phyloP scores from a whole-genome alignment of 257 asterid species.

The Coffea eugenioides region DNA sequence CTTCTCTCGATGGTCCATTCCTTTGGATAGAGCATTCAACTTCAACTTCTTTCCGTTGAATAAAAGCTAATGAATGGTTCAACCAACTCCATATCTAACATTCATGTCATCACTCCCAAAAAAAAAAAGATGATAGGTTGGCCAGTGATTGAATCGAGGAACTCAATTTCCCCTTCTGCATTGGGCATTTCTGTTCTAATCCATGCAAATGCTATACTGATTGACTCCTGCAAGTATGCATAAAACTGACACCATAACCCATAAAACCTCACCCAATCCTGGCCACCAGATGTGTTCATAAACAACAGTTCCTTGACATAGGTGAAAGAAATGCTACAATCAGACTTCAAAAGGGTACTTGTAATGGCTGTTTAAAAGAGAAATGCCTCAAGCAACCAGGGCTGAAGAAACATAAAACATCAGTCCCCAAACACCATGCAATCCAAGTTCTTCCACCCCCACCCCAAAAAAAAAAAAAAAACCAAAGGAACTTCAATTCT shows the following conservation, averaged over 20 bases:
- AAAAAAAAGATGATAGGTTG: neutral
- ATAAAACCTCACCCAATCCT: neutral
- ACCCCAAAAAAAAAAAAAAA: no score
- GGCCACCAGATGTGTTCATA: neutral
- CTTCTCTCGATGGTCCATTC: neutral
- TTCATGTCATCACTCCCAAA: neutral
- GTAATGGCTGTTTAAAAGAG: neutral
- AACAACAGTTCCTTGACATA: neutral
- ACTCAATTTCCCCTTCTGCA: neutral
- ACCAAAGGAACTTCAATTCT: neutral
- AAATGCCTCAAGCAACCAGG: neutral
- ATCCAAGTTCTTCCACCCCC: neutral
- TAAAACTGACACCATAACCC: neutral
- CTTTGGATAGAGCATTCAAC: neutral
- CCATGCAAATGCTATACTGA: neutral
- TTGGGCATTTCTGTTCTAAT: neutral
- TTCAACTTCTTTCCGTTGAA: neutral
- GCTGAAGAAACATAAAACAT: neutral
- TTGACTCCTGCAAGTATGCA: neutral
- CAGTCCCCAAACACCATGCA: neutral
- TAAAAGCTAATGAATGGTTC: neutral
- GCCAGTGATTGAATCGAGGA: neutral
- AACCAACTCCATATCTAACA: neutral
- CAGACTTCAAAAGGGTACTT: neutral
- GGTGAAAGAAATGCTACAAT: neutral